Base-by-base conservation (phyloP, 768 basidiomycete species). In the Pleurotus platypus region DNA sequence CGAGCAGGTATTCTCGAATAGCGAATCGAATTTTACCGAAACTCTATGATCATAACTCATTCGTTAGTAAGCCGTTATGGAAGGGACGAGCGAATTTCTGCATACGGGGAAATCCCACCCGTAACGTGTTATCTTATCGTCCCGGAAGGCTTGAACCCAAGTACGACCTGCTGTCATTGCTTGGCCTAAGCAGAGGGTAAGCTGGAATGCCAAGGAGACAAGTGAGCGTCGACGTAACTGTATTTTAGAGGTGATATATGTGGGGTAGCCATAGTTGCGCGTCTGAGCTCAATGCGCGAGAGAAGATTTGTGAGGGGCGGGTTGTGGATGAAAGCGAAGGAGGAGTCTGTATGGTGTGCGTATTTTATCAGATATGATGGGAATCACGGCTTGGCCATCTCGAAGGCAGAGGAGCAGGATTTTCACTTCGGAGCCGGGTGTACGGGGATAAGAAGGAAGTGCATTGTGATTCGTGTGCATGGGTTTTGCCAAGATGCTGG, bases 121-220 rank as follows among this genome's bases (percentile, higher is more conserved):
- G 24, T 18, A 53, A 20, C 51, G 51, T 20, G 51, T 40, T 20
- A 40, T 39, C 4, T n/a, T 11, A 24, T 53, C 51, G 12, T 53
- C 20, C 26, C 24, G 13, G 51, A 53, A 53, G 12, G 51, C 51
- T 20, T 42, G 15, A 20, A 53, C 20, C 51, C 51, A 53, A n/a
- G 51, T 53, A 39, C 51, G 51, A 12, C 51, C 51, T n/a, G 51
- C 51, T 6, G 51, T 53, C 51, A 53, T 53, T 15, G 18, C 37
- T 18, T 40, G 51, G 18, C 38, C 51, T 53, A 53, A 15, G 42
- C 18, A n/a, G 1, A 43, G 4, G 42, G 42, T n/a, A n/a, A 43
- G 20, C 42, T n/a, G n/a, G 13, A 15, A 20, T 43, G n/a, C 15
- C n/a, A 42, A 3, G 16, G 42, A 43, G 3, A 43, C 7, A 43